A percentile compares a stretch with the other conserved stretches of the same genome.
phyloP scores from a whole-genome alignment of 352 stramenopile genomes.

The Pelagophyceae sp. region DNA sequence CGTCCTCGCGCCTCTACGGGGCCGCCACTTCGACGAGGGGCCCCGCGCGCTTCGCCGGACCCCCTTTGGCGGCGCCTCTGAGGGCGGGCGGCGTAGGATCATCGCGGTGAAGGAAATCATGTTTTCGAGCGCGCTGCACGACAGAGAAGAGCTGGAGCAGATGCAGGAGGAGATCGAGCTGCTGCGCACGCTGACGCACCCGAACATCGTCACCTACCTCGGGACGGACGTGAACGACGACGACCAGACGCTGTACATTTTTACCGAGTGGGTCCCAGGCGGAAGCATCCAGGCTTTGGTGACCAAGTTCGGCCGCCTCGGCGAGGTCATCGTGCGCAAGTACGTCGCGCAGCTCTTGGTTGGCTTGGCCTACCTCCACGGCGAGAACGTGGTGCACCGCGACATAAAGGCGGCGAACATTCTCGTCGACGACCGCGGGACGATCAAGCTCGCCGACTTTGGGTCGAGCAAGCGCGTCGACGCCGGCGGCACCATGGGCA shows the following conservation, averaged over 20 bases:
- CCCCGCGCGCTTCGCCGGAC: background rate
- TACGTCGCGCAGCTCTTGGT: slow-evolving; percentile 81
- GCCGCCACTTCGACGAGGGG: background rate
- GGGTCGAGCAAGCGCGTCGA: slow-evolving; percentile 62
- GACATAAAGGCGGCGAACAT: slow-evolving; percentile 89
- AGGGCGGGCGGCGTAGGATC: too few relatives aligned
- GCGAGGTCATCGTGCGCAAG: slow-evolving; percentile 66
- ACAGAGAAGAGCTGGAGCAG: background rate
- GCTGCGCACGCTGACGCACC: slow-evolving; percentile 69
- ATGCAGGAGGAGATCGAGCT: slow-evolving; percentile 21
- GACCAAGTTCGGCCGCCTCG: slow-evolving; percentile 68
- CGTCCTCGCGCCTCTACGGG: background rate
- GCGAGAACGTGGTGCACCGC: slow-evolving; percentile 82
- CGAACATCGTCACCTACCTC: slow-evolving; percentile 87
- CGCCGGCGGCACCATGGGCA: background rate
- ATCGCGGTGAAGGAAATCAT: slow-evolving; percentile 13
- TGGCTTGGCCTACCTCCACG: slow-evolving; percentile 87
- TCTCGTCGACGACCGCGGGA: slow-evolving; percentile 80
- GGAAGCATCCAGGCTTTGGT: slow-evolving; percentile 62
- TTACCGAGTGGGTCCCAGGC: slow-evolving; percentile 88
- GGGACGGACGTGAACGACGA: slow-evolving; percentile 71
- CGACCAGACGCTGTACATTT: slow-evolving; percentile 77
- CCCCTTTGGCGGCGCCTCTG: background rate
- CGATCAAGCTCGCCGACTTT: slow-evolving; percentile 91
- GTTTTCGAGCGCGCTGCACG: background rate